Conservation (phyloP, 441 rosid genomes). For the Cnidoscolus chayamansa region DNA sequence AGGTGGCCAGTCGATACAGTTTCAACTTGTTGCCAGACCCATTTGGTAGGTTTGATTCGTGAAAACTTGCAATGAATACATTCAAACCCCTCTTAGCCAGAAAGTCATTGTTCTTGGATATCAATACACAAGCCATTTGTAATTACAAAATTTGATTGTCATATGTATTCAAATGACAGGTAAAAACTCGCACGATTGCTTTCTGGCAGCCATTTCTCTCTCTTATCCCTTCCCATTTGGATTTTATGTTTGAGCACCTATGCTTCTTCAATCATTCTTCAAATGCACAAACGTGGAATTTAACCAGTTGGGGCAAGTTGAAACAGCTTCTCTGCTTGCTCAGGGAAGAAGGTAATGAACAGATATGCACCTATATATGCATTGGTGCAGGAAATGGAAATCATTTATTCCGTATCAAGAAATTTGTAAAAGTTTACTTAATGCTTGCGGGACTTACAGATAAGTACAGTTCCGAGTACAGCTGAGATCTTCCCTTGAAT, state of each 20-base stretch:
- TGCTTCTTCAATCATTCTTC: neutral
- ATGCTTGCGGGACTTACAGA: conserved; percentile 54
- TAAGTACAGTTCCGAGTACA: conserved; percentile 86
- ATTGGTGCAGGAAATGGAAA: neutral
- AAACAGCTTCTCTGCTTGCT: conserved; percentile 80
- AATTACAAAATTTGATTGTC: neutral
- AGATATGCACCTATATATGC: conserved; percentile 59
- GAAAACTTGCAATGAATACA: no score
- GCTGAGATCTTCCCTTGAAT: conserved; percentile 94
- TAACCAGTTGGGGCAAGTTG: conserved; percentile 49
- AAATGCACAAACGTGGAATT: conserved; percentile 19
- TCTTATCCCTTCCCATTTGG: neutral
- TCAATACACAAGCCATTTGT: no score
- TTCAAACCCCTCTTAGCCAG: no score
- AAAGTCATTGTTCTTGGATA: no score
- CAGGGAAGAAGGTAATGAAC: conserved; percentile 82
- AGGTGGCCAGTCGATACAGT: no score
- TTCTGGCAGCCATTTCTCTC: neutral
- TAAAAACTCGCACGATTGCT: neutral
- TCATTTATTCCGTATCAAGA: no score
- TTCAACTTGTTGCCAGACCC: no score
- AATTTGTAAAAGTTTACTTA: no score
- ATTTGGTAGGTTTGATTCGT: no score
- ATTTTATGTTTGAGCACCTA: neutral
- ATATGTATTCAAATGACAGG: neutral